Percentiles rank a stretch among this genome's conserved stretches.
Conservation (phyloP, 2,329 filamentous ascomycete genomes). For the Diaporthe citri region DNA sequence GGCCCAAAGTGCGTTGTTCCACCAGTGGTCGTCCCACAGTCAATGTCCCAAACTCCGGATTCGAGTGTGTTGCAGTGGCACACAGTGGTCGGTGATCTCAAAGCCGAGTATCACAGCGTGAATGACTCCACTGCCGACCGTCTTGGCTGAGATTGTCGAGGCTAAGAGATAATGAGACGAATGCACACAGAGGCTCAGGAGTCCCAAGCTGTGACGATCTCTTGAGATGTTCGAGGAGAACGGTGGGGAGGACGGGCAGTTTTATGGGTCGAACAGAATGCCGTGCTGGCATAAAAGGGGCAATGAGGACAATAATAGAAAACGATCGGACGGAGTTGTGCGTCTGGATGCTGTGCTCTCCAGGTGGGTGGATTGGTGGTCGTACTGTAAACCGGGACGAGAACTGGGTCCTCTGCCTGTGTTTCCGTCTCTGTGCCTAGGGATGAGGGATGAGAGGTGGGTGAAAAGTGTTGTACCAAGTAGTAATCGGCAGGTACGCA, state of each 20-base stretch:
- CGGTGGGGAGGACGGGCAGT: slow-evolving; percentile 21
- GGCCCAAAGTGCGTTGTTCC: neutral
- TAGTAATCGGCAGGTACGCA: neutral
- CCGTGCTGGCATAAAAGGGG: slow-evolving; percentile 1
- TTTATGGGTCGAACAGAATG: slow-evolving; percentile 17
- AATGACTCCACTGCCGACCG: neutral
- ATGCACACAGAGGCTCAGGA: slow-evolving; percentile 16
- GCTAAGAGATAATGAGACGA: slow-evolving; percentile 18
- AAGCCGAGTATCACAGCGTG: neutral
- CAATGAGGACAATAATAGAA: slow-evolving; percentile 14
- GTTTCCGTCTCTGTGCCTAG: neutral
- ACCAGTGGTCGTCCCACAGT: slow-evolving; percentile 6
- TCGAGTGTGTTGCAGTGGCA: neutral
- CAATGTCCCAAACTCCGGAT: neutral
- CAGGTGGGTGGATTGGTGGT: neutral
- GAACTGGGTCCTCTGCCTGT: slow-evolving; percentile 17
- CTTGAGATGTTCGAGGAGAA: slow-evolving; percentile 1
- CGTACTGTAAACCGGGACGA: neutral
- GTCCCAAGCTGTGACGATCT: slow-evolving; percentile 12
- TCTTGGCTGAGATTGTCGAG: slow-evolving; percentile 21
- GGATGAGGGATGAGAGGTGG: neutral
- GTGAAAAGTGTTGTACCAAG: neutral
- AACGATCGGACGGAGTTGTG: slow-evolving; percentile 3
- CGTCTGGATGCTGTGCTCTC: slow-evolving; percentile 25
- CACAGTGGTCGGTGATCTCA: slow-evolving; percentile 1